A percentile compares a stretch with the other conserved stretches of the same genome.
phyloP scores from a whole-genome alignment of 495 filamentous ascomycete genomes.

The Aspergillus nidulans region DNA sequence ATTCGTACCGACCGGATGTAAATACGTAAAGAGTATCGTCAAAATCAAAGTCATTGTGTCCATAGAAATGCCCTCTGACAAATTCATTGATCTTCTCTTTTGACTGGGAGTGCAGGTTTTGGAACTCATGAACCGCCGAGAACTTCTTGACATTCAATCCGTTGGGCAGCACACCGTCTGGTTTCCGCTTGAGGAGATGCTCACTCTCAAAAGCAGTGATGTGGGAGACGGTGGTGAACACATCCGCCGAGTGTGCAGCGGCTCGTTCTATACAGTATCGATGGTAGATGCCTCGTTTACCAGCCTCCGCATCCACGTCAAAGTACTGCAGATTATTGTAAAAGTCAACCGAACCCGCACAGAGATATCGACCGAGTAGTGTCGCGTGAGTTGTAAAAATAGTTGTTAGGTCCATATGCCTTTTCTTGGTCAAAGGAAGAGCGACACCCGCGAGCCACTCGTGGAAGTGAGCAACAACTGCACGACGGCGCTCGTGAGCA shows the following conservation, averaged over 20 bases:
- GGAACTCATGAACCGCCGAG: constrained; percentile 97
- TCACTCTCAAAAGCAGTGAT: constrained; percentile 98
- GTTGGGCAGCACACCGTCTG: constrained; percentile 93
- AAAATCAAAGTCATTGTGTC: constrained; percentile 92
- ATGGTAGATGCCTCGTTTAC: constrained; percentile 98
- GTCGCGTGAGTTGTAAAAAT: constrained; percentile 99
- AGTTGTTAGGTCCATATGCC: constrained; percentile 93
- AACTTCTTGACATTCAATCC: constrained; percentile 99
- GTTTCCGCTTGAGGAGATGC: constrained; percentile 95
- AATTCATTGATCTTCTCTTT: constrained; percentile 99
- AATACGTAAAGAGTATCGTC: constrained; percentile 99
- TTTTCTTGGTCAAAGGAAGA: constrained; percentile 83
- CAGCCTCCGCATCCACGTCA: constrained; percentile 93
- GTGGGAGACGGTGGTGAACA: constrained; percentile 97
- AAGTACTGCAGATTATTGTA: constrained; percentile 99
- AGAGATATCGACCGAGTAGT: constrained; percentile 89
- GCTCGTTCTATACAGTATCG: constrained; percentile 96
- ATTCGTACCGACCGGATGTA: constrained; percentile 94
- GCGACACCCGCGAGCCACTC: constrained; percentile 99
- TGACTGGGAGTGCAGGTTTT: constrained; percentile 91
- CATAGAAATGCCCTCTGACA: constrained; percentile 96
- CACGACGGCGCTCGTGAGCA: constrained; percentile 81
- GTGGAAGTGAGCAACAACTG: constrained; percentile 96
- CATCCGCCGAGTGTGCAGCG: constrained; percentile 84
- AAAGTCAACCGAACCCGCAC: constrained; percentile 95